Conservation (phyloP, 2,329 filamentous ascomycete species). For the Coniochaeta hoffmannii region DNA sequence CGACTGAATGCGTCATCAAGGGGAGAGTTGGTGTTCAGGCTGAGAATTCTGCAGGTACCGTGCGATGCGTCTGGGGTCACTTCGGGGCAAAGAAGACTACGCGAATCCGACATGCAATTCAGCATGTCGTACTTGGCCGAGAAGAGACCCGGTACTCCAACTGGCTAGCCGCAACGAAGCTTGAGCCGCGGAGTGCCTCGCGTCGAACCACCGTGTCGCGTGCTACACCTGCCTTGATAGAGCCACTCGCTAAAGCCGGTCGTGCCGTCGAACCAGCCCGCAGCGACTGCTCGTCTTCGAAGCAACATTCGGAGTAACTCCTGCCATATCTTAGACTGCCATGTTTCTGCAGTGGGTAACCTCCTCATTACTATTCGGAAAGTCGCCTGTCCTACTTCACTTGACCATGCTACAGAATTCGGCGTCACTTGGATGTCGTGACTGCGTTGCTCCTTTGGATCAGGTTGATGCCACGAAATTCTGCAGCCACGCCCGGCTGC, state of each 20-base stretch:
- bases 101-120: too few relatives aligned
- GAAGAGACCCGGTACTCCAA: too few relatives aligned
- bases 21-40: too few relatives aligned
- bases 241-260: background rate
- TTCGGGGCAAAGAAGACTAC: too few relatives aligned
- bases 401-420: background rate
- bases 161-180: too few relatives aligned
- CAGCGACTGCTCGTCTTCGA: background rate
- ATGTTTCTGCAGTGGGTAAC: background rate
- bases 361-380: background rate
- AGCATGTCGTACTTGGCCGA: too few relatives aligned
- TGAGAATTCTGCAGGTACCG: too few relatives aligned
- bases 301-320: background rate
- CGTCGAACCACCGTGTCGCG: background rate
- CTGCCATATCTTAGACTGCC: background rate
- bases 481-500: background rate
- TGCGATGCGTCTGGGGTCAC: too few relatives aligned
- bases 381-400: background rate
- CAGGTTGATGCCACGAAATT: background rate
- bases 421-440: background rate
- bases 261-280: background rate
- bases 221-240: background rate
- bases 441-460: background rate
- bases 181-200: background rate
- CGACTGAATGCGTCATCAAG: too few relatives aligned